Conservation (phyloP, 2,329 filamentous ascomycete species). For the Cordyceps cateniannulata region DNA sequence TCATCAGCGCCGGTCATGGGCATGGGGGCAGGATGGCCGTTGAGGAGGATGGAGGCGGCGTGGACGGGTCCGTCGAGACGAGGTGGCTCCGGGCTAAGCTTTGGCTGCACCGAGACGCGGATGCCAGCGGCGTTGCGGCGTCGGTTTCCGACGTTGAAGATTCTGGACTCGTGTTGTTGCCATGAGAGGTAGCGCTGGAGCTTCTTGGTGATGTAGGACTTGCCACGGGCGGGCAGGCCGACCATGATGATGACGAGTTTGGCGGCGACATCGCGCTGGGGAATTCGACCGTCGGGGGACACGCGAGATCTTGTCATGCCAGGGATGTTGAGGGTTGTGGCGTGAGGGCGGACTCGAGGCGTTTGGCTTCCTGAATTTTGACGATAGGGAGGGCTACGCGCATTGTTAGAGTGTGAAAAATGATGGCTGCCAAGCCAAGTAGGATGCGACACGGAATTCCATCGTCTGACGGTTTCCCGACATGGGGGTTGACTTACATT, state of each 20-base stretch:
- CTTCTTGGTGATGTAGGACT: conserved; percentile 99
- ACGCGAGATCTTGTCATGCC: conserved; percentile 93
- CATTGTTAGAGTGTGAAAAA: conserved; percentile 2
- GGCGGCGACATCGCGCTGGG: conserved; percentile 86
- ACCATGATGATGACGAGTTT: conserved; percentile 99
- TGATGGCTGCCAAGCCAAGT: neutral
- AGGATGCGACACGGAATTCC: neutral
- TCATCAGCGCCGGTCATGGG: conserved; percentile 23
- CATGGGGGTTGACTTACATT: conserved; percentile 39
- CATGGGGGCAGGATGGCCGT: conserved; percentile 38
- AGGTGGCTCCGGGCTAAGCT: conserved; percentile 27
- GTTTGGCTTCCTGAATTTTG: conserved; percentile 73
- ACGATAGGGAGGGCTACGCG: conserved; percentile 55
- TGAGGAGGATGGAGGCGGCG: conserved; percentile 52
- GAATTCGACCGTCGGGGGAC: conserved; percentile 91
- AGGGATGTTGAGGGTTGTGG: conserved; percentile 93
- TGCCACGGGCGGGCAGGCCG: conserved; percentile 86
- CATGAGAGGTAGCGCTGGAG: conserved; percentile 91
- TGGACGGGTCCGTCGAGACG: conserved; percentile 41
- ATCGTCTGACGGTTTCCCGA: neutral
- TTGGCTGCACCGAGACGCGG: conserved; percentile 29
- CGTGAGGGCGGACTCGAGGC: conserved; percentile 71
- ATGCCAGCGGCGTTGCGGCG: conserved; percentile 70
- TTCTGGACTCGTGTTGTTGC: conserved; percentile 91
- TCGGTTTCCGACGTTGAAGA: conserved; percentile 96